phyloP scores from a whole-genome alignment of 2,329 filamentous ascomycete species.

The Fusarium fujikuroi region DNA sequence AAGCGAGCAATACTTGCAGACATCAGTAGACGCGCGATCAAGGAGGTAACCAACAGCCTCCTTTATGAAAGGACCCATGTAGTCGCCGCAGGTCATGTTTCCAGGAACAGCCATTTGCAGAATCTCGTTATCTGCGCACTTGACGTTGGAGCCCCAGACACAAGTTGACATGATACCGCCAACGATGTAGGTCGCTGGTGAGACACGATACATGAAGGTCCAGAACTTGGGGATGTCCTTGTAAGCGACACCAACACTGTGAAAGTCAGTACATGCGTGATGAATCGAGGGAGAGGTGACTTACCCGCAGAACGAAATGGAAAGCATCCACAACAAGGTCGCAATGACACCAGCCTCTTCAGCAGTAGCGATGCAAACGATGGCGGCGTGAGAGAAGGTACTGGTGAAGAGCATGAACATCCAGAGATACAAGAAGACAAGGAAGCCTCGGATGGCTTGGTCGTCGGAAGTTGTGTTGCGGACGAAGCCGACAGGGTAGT shows the following conservation, averaged over 20 bases:
- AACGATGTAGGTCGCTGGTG: conserved; percentile 76
- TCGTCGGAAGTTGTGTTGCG: conserved; percentile 40
- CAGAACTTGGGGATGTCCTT: conserved; percentile 72
- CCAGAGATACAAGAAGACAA: conserved; percentile 41
- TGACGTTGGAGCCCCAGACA: conserved; percentile 35
- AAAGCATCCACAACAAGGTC: conserved; percentile 54
- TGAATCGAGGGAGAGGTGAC: conserved; percentile 43
- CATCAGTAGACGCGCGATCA: conserved; percentile 53
- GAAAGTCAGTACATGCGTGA: conserved; percentile 27
- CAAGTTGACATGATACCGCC: conserved; percentile 63
- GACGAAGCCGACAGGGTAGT: conserved; percentile 45
- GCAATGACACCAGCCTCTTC: conserved; percentile 42
- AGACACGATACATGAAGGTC: conserved; percentile 76
- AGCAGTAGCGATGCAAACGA: conserved; percentile 35
- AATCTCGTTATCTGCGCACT: conserved; percentile 54
- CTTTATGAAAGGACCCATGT: conserved; percentile 57
- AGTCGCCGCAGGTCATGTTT: conserved; percentile 61
- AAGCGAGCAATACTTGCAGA: conserved; percentile 58
- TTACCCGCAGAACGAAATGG: conserved; percentile 43
- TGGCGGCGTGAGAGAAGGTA: conserved; percentile 42
- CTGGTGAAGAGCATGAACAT: conserved; percentile 45
- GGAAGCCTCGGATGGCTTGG: conserved; percentile 37
- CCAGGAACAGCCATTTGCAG: conserved; percentile 65
- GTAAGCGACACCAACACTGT: conserved; percentile 68
- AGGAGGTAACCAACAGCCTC: conserved; percentile 59